Conservation (phyloP, 805 yeast species). For the Saccharomycopsis sp. region DNA sequence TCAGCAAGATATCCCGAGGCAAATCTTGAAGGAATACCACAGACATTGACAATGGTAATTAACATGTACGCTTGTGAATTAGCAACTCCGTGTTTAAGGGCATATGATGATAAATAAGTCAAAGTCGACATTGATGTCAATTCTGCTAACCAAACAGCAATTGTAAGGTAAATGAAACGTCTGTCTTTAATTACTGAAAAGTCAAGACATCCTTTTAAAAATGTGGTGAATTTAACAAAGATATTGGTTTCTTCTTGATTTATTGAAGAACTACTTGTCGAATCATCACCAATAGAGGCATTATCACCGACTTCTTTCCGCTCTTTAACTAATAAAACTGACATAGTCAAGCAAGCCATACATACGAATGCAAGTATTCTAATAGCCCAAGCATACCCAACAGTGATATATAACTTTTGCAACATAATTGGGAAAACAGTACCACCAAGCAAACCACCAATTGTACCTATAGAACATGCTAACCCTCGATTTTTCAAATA, state of each 20-base stretch:
- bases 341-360: slow-evolving; percentile 23
- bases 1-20: slow-evolving; percentile 53
- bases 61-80: slow-evolving; percentile 31
- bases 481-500: slow-evolving; percentile 52
- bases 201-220: slow-evolving; percentile 4
- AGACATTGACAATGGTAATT: slow-evolving; percentile 40
- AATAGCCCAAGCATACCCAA: slow-evolving; percentile 57
- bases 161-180: slow-evolving; percentile 35
- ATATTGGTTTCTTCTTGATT: background rate
- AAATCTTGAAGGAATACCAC: slow-evolving; percentile 47
- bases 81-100: slow-evolving; percentile 37
- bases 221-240: background rate
- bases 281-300: slow-evolving; percentile 11
- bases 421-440: slow-evolving; percentile 48
- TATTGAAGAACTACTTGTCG: background rate
- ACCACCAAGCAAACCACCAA: slow-evolving; percentile 55
- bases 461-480: slow-evolving; percentile 44
- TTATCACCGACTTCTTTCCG: no score
- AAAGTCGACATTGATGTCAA: slow-evolving; percentile 36
- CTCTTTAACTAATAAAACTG: slow-evolving; percentile 28
- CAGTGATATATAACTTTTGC: slow-evolving; percentile 39
- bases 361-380: slow-evolving; percentile 44
- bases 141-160: slow-evolving; percentile 43
- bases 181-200: slow-evolving; percentile 35
- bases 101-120: slow-evolving; percentile 45